Evolutionary conservation across 192 early-diverging fungal genomes (phyloP).

Genomic region (Entomortierella lignicola): DNA sequence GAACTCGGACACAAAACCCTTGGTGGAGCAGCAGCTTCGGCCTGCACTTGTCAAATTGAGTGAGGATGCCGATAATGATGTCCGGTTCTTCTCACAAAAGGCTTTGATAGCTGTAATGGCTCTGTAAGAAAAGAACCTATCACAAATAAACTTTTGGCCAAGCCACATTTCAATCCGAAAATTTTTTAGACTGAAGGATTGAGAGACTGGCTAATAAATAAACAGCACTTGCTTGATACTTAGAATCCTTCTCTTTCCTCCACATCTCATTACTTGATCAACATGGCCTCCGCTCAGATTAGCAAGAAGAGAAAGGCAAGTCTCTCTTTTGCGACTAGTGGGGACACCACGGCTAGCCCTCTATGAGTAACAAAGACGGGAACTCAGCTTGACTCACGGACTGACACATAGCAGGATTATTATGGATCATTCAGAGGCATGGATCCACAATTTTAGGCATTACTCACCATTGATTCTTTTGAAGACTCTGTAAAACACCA

Average conservation of each 20-base stretch:
- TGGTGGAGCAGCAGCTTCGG: slow-evolving; percentile 78
- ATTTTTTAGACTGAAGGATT: slow-evolving; percentile 12
- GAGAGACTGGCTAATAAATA: slow-evolving; percentile 18
- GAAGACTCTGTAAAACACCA: not conserved
- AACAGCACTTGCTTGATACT: slow-evolving; percentile 3
- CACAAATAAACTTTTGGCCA: not conserved
- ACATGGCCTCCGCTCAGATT: slow-evolving; percentile 67
- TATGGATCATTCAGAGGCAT: not conserved
- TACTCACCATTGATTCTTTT: not conserved
- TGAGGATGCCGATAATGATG: slow-evolving; percentile 93
- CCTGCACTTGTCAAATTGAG: slow-evolving; percentile 85
- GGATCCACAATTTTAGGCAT: not conserved
- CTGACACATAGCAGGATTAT: not conserved
- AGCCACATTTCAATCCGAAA: slow-evolving; percentile 37
- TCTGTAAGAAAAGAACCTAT: too few relatives aligned
- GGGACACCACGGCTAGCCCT: not conserved
- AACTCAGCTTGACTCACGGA: not conserved
- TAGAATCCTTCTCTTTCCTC: slow-evolving; percentile 33
- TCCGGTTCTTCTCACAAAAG: slow-evolving; percentile 90
- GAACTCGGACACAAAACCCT: slow-evolving; percentile 65
- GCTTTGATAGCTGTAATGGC: slow-evolving; percentile 66
- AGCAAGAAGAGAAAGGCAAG: slow-evolving; percentile 82
- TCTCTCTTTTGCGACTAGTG: slow-evolving; percentile 1
- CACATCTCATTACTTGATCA: slow-evolving; percentile 41
- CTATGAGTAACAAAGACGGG: not conserved